A percentile compares a stretch with the other conserved stretches of the same genome.
phyloP scores from a whole-genome alignment of 164 flowering plant species.

The Magnolia officinalis region DNA sequence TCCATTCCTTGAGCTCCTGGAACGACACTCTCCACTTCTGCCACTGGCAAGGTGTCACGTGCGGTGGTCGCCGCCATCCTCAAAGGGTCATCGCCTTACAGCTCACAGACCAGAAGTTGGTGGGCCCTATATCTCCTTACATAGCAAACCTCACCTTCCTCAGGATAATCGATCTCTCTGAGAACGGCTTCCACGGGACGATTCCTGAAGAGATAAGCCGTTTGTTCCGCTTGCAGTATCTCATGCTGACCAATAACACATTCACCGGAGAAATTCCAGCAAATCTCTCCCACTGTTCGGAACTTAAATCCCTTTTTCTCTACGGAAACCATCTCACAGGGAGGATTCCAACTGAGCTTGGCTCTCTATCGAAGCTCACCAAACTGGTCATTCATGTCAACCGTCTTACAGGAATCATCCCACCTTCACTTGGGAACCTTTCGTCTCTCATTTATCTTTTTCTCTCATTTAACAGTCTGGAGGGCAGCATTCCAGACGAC shows the following conservation, averaged over 20 bases:
- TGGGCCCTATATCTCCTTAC: constrained; percentile 4
- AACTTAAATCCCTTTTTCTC: not conserved
- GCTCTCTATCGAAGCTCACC: not conserved
- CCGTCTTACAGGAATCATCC: not conserved
- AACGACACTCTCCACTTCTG: too few species aligned
- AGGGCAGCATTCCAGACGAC: not conserved
- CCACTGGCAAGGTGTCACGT: too few species aligned
- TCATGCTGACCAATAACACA: too few species aligned
- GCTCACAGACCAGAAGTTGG: not conserved
- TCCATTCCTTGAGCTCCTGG: too few species aligned
- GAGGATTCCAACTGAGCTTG: not conserved
- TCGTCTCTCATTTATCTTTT: not conserved
- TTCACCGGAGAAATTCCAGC: too few species aligned
- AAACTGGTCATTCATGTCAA: not conserved
- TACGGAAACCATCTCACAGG: not conserved
- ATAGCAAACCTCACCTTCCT: not conserved
- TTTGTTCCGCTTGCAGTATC: too few species aligned
- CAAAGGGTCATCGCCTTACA: not conserved
- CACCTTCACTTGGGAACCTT: constrained; percentile 1
- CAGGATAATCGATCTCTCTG: too few species aligned
- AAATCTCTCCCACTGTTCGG: too few species aligned
- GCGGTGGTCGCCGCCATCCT: too few species aligned
- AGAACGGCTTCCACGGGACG: too few species aligned
- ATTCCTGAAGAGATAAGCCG: too few species aligned
- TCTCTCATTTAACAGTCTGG: not conserved